These are phyloP conservation scores for Geranium brycei DNA, from an alignment of 345 rosid species.

Conservation along the genomic window DNA sequence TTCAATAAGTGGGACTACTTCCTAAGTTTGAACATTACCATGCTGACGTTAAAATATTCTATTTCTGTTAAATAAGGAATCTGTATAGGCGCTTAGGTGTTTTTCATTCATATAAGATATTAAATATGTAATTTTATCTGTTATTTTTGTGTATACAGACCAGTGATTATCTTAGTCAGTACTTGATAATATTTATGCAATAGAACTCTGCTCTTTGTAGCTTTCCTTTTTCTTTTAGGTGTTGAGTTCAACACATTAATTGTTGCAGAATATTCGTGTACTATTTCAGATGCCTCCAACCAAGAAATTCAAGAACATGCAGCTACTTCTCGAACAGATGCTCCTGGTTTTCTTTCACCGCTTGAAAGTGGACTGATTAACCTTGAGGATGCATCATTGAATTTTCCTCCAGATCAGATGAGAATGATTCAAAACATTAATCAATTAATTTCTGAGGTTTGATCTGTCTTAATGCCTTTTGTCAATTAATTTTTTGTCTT, in stretches of 20 bases:
- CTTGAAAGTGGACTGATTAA: slow-evolving; percentile 31
- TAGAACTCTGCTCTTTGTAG: not conserved
- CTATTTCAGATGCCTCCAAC: slow-evolving; percentile 21
- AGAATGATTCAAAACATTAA: slow-evolving; percentile 63
- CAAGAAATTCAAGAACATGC: slow-evolving; percentile 24
- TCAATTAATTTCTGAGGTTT: slow-evolving; percentile 64
- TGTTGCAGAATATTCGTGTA: slow-evolving; percentile 19
- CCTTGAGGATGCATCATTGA: slow-evolving; percentile 42
- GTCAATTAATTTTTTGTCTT: not conserved
- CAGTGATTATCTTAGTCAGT: not conserved
- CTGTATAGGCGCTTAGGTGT: not conserved
- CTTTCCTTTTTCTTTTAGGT: not conserved
- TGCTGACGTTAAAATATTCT: not conserved
- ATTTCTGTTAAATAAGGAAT: not conserved
- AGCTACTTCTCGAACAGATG: slow-evolving; percentile 26
- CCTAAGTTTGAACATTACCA: not conserved
- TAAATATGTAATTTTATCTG: not conserved
- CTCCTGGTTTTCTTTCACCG: slow-evolving; percentile 20
- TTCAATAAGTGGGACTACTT: not conserved
- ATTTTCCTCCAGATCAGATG: slow-evolving; percentile 73
- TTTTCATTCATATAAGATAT: not conserved
- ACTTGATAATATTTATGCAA: too few relatives aligned
- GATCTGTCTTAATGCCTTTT: not conserved
- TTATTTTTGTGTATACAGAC: not conserved
- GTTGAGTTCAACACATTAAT: slow-evolving; percentile 2